Conservation (phyloP, 2,329 filamentous ascomycete species). For the Alternaria tenuissima region DNA sequence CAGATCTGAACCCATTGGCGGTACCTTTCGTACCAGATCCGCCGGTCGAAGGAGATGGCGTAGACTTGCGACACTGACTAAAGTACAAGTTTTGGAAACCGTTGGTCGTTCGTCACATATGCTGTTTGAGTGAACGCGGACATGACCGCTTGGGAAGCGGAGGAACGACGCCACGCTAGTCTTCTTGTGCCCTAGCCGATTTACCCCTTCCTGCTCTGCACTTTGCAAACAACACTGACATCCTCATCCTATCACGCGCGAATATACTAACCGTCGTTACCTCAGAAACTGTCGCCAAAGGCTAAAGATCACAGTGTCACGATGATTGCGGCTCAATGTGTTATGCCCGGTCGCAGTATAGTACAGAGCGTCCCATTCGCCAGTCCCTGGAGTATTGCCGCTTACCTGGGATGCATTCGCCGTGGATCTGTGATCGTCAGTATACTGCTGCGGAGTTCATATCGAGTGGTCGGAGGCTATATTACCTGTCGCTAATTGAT, state of each 20-base stretch:
- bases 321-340: constrained; percentile 34
- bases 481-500: constrained; percentile 38
- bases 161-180: neutral
- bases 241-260: neutral
- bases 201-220: neutral
- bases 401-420: constrained; percentile 17
- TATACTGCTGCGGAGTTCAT: constrained; percentile 16
- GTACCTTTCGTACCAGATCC: neutral
- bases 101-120: neutral
- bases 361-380: constrained; percentile 20
- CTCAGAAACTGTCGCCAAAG: neutral
- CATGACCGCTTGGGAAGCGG: neutral
- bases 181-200: neutral
- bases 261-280: neutral
- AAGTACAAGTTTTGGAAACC: neutral
- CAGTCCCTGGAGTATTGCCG: constrained; percentile 9
- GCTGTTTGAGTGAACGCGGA: neutral
- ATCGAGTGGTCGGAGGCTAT: constrained; percentile 31
- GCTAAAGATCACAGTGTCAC: neutral
- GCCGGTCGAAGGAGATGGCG: neutral
- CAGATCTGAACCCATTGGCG: neutral
- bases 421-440: constrained; percentile 11
- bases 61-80: neutral
- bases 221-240: neutral
- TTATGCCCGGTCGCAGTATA: constrained; percentile 23